Evolutionary conservation across 2,329 filamentous ascomycete genomes (phyloP).

Genomic region (Coniochaeta ligniaria): DNA sequence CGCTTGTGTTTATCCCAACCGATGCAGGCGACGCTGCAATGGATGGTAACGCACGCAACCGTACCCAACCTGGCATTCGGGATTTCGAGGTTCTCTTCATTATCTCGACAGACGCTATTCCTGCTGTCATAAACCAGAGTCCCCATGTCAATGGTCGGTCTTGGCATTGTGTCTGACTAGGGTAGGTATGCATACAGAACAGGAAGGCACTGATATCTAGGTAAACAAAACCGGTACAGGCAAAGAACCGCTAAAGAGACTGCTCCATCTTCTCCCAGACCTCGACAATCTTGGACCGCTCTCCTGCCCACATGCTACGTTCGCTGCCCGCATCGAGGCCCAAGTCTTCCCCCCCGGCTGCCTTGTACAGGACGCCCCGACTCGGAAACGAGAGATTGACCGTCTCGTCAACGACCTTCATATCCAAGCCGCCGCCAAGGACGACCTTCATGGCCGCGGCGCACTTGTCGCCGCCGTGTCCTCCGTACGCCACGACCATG

Average conservation of each 20-base stretch:
- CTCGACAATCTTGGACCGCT: slow-evolving; percentile 8
- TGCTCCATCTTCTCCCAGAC: slow-evolving; percentile 12
- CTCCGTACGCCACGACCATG: slow-evolving; percentile 40
- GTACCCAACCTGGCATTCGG: neutral
- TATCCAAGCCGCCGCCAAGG: slow-evolving; percentile 13
- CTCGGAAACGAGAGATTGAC: slow-evolving; percentile 16
- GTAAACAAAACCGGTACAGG: neutral
- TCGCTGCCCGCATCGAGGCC: slow-evolving; percentile 6
- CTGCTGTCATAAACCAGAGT: neutral
- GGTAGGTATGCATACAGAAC: neutral
- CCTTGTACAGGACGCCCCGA: slow-evolving; percentile 4
- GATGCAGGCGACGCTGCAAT: neutral
- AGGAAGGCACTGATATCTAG: neutral
- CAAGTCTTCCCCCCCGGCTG: slow-evolving; percentile 8
- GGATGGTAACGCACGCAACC: neutral
- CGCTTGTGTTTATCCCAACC: neutral
- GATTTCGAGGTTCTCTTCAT: neutral
- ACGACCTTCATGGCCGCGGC: slow-evolving; percentile 16
- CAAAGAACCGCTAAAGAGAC: neutral
- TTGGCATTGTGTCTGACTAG: neutral
- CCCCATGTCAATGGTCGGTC: neutral
- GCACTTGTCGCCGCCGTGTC: slow-evolving; percentile 23
- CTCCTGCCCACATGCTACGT: slow-evolving; percentile 8
- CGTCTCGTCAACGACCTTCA: slow-evolving; percentile 15
- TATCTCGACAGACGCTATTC: neutral